phyloP scores from a whole-genome alignment of 2,329 filamentous ascomycete species.

The Boeremia exigua region DNA sequence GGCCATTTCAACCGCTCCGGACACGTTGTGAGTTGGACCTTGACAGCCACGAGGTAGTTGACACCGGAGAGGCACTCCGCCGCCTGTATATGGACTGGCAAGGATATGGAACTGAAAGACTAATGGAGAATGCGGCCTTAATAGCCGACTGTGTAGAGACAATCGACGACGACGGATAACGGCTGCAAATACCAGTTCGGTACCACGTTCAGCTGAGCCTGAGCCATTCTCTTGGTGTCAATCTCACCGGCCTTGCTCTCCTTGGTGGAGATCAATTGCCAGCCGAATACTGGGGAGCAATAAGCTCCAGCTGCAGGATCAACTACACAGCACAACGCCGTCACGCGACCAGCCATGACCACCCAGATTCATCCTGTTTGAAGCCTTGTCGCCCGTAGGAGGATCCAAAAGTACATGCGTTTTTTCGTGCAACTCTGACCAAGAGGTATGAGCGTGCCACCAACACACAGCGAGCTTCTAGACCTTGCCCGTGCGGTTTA shows the following conservation, averaged over 20 bases:
- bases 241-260: neutral
- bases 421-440: too few relatives aligned
- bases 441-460: too few relatives aligned
- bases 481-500: neutral
- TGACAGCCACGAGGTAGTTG: slow-evolving; percentile 1
- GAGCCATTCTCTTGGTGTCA: neutral
- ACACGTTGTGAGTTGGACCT: neutral
- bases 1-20: neutral
- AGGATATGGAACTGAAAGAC: neutral
- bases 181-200: neutral
- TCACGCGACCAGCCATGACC: neutral
- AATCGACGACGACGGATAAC: neutral
- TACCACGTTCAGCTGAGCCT: neutral
- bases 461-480: neutral
- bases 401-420: too few relatives aligned
- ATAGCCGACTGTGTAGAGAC: too few relatives aligned
- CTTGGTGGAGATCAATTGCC: too few relatives aligned
- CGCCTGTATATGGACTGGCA: neutral
- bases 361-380: too few relatives aligned
- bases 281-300: neutral
- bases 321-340: neutral
- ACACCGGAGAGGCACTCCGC: neutral
- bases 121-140: neutral
- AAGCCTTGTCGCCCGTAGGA: too few relatives aligned
- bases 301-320: neutral